phyloP scores from a whole-genome alignment of 108 stramenopile genomes.

The Fragilaria crotonensis region DNA sequence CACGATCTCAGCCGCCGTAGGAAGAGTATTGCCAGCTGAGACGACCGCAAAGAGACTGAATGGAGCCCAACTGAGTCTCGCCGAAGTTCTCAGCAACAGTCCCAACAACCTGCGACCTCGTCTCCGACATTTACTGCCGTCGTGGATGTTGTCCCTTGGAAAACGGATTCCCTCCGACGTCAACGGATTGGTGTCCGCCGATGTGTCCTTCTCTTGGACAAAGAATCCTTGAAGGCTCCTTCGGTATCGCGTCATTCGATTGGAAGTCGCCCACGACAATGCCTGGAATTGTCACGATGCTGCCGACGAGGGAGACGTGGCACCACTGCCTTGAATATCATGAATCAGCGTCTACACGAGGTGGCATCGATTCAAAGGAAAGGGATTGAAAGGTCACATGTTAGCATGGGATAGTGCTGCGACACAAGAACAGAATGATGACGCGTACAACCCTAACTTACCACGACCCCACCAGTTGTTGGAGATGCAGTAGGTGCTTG shows the following conservation, averaged over 20 bases:
- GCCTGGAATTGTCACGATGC: neutral
- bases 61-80: conserved; percentile 20
- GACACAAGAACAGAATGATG: too few species aligned
- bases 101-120: conserved; percentile 23
- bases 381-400: too few species aligned
- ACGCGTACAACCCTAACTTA: too few species aligned
- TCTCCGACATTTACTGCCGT: conserved; percentile 22
- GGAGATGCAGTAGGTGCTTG: too few species aligned
- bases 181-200: conserved; percentile 20
- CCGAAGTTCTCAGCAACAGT: conserved; percentile 12
- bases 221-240: conserved; percentile 31
- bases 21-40: conserved; percentile 9
- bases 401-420: too few species aligned
- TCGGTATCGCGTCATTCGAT: conserved; percentile 10
- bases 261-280: conserved; percentile 26
- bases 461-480: too few species aligned
- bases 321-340: conserved; percentile 10
- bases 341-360: too few species aligned
- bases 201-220: conserved; percentile 26
- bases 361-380: too few species aligned
- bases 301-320: conserved; percentile 1
- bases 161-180: conserved; percentile 41
- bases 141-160: conserved; percentile 22
- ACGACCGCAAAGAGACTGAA: conserved; percentile 1
- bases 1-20: conserved; percentile 9